Conservation (phyloP, 495 filamentous ascomycete species). For the Cudoniella acicularis region DNA sequence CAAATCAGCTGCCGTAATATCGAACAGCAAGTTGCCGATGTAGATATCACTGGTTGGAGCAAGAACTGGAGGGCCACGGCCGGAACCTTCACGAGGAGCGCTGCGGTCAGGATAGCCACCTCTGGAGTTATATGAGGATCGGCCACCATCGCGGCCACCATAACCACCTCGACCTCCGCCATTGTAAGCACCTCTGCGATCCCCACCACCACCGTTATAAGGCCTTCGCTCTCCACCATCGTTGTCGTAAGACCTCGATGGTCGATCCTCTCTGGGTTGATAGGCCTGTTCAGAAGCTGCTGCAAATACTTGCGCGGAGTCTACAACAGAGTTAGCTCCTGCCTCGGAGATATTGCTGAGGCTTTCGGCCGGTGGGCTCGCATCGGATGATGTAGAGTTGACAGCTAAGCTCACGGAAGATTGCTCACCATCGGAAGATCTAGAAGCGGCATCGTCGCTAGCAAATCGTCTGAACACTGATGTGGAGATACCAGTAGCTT, state of each 20-base stretch:
- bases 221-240: background rate
- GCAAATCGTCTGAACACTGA: slow-evolving; percentile 40
- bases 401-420: slow-evolving; percentile 16
- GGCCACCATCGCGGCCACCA: no score
- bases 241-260: background rate
- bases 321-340: background rate
- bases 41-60: slow-evolving; percentile 52
- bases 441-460: slow-evolving; percentile 32
- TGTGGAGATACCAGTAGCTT: slow-evolving; percentile 17
- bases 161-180: no score
- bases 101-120: no score
- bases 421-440: slow-evolving; percentile 24
- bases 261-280: background rate
- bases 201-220: no score
- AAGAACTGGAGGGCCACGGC: background rate
- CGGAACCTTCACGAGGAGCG: background rate
- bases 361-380: background rate
- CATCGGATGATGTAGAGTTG: slow-evolving; percentile 4
- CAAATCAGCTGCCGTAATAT: slow-evolving; percentile 70
- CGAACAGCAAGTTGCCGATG: slow-evolving; percentile 84
- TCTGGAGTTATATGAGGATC: no score
- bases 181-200: no score
- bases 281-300: slow-evolving; percentile 1
- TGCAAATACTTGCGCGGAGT: background rate
- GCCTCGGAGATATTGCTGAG: background rate